phyloP scores from a whole-genome alignment of 1,284 basidiomycete species.

The Vanrija humicola region DNA sequence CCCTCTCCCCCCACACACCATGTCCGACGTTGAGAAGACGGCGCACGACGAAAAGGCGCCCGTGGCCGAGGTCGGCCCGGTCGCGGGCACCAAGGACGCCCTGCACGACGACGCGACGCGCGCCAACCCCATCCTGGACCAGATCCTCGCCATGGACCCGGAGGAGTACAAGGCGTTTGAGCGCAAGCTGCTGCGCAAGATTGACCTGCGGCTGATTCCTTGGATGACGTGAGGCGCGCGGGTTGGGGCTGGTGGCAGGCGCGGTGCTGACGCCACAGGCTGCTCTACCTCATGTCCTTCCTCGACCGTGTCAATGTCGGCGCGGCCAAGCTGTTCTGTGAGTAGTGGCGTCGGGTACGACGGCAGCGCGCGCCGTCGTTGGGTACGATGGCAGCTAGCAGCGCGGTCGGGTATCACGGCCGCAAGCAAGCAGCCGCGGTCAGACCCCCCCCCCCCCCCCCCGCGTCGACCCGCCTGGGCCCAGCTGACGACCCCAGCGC shows the following conservation, averaged over 20 bases:
- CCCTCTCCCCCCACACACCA: no score
- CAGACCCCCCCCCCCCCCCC: neutral
- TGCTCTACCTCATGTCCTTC: slow-evolving; percentile 46
- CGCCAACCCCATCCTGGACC: neutral
- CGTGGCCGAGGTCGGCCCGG: no score
- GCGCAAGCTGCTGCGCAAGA: slow-evolving; percentile 38
- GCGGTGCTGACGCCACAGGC: slow-evolving; percentile 8
- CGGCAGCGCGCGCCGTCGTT: neutral
- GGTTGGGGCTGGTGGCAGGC: neutral
- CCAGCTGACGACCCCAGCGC: slow-evolving; percentile 21
- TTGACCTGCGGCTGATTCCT: slow-evolving; percentile 40
- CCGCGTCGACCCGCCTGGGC: neutral
- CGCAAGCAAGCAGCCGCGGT: no score
- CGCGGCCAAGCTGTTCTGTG: slow-evolving; percentile 33
- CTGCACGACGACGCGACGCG: neutral
- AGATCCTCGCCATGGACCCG: slow-evolving; percentile 29
- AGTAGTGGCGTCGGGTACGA: neutral
- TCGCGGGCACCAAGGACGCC: no score
- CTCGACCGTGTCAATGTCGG: slow-evolving; percentile 52
- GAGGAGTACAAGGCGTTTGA: slow-evolving; percentile 38
- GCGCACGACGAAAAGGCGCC: no score
- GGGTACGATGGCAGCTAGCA: neutral
- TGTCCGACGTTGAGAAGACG: no score
- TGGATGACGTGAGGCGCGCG: slow-evolving; percentile 43
- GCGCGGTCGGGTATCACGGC: no score